Evolutionary conservation across 352 stramenopile species (phyloP).

Genomic region (Pilasporangium apinafurcum): DNA sequence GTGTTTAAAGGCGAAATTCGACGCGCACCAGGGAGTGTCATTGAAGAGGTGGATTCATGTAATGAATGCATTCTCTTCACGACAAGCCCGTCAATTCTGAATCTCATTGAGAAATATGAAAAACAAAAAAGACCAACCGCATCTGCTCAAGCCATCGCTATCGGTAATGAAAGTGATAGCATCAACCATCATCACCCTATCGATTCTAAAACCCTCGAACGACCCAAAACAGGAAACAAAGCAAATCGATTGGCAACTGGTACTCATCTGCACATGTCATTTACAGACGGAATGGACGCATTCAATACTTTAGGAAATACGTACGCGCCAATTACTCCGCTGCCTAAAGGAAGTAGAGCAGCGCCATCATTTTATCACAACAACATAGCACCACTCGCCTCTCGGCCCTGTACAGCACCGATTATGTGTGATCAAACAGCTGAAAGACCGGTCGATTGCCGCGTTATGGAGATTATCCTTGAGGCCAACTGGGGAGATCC

Average conservation of each 20-base stretch:
- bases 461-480: slow-evolving; percentile 41
- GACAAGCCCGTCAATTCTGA: slow-evolving; percentile 60
- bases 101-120: slow-evolving; percentile 81
- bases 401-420: slow-evolving; percentile 52
- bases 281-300: slow-evolving; percentile 1
- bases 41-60: slow-evolving; percentile 51
- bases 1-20: slow-evolving; percentile 84
- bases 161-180: too few species aligned
- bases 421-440: slow-evolving; percentile 33
- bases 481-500: slow-evolving; percentile 72
- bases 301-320: slow-evolving; percentile 5
- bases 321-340: slow-evolving; percentile 23
- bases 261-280: slow-evolving; percentile 10
- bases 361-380: not conserved
- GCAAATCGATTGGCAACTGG: slow-evolving; percentile 14
- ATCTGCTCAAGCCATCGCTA: too few species aligned
- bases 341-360: slow-evolving; percentile 28
- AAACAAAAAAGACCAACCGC: slow-evolving; percentile 18
- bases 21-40: slow-evolving; percentile 52
- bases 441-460: slow-evolving; percentile 38
- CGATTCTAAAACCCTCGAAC: slow-evolving; percentile 21
- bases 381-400: not conserved
- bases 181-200: not conserved
- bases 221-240: slow-evolving; percentile 52
- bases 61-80: slow-evolving; percentile 85